Evolutionary conservation across 2,329 filamentous ascomycete genomes (phyloP).

Genomic region (Fusarium sp.): DNA sequence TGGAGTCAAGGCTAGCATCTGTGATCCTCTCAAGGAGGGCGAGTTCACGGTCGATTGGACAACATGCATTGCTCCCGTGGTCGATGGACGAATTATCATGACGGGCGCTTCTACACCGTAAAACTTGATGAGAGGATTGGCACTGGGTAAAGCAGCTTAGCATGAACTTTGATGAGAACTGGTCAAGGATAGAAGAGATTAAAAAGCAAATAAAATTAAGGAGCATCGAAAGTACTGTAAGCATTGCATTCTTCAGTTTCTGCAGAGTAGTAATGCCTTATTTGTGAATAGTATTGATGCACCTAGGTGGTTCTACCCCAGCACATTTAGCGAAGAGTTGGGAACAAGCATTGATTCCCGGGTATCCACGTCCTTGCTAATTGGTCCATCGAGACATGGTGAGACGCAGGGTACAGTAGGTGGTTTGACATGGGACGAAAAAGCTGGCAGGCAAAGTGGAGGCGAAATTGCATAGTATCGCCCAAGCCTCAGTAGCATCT

Average conservation of each 20-base stretch:
- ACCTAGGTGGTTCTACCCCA: neutral
- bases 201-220: conserved; percentile 8
- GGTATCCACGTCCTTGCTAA: neutral
- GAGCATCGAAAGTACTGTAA: neutral
- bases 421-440: neutral
- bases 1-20: conserved; percentile 67
- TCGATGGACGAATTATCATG: conserved; percentile 80
- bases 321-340: neutral
- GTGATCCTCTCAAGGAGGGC: conserved; percentile 68
- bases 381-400: neutral
- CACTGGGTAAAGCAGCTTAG: neutral
- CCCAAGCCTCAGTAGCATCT: neutral
- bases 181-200: conserved; percentile 6
- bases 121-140: conserved; percentile 5
- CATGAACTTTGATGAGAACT: neutral
- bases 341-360: conserved; percentile 1
- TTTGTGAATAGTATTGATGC: neutral
- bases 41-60: conserved; percentile 80
- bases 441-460: neutral
- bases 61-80: conserved; percentile 78
- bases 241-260: neutral
- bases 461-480: neutral
- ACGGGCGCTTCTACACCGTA: conserved; percentile 45
- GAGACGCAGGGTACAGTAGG: neutral
- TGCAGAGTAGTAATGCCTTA: neutral